These are phyloP conservation scores for Coemansia sp. DNA, from an alignment of 192 early-diverging fungal species.

Conservation along the genomic window DNA sequence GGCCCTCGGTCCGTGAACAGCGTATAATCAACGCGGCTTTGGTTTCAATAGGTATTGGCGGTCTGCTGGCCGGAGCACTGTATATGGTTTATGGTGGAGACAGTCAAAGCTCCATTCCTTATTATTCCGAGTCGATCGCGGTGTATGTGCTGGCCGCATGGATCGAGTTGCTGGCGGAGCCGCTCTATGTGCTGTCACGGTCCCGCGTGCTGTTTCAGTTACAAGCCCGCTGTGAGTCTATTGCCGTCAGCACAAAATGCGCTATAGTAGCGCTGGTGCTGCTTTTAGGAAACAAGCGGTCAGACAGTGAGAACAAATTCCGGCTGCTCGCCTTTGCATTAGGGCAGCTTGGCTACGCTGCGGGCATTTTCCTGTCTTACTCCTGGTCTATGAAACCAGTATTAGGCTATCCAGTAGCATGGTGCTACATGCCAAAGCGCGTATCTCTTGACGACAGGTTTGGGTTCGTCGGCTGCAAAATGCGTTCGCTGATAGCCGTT, in stretches of 20 bases:
- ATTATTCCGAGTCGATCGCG: conserved; percentile 58
- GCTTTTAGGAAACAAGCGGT: conserved; percentile 44
- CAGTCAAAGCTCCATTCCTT: conserved; percentile 32
- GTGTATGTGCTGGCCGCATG: conserved; percentile 75
- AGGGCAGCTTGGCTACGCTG: conserved; percentile 74
- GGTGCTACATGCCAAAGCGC: conserved; percentile 8
- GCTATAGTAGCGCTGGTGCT: conserved; percentile 65
- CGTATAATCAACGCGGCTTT: conserved; percentile 39
- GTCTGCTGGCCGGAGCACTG: conserved; percentile 53
- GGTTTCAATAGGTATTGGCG: conserved; percentile 54
- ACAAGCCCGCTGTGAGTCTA: conserved; percentile 79
- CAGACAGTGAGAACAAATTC: conserved; percentile 42
- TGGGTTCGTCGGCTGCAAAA: conserved; percentile 60
- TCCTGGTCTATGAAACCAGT: conserved; percentile 43
- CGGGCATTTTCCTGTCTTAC: conserved; percentile 64
- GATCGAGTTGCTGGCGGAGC: conserved; percentile 82
- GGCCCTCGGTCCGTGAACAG: conserved; percentile 26
- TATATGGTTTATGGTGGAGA: conserved; percentile 51
- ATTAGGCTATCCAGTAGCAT: conserved; percentile 12
- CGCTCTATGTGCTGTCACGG: conserved; percentile 75
- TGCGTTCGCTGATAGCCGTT: conserved; percentile 68
- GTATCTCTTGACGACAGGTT: not conserved
- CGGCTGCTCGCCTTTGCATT: conserved; percentile 78
- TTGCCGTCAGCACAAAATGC: conserved; percentile 76
- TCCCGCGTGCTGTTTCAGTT: conserved; percentile 72